These are phyloP conservation scores for Aspergillus awamori DNA, from an alignment of 2,329 filamentous ascomycete species.

Conservation along the genomic window DNA sequence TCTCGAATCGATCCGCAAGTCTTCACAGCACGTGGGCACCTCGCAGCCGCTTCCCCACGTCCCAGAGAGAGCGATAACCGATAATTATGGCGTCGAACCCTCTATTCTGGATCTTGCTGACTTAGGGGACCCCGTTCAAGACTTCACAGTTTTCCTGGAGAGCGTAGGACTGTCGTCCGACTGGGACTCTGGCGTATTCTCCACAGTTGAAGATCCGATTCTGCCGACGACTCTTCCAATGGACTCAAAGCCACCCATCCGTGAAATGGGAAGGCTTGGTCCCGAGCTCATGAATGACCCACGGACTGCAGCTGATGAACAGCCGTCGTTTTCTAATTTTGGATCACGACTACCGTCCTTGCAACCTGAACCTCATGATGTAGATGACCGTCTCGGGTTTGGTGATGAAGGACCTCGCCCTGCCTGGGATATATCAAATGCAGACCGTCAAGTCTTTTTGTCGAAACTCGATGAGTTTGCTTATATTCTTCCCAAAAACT, in stretches of 20 bases:
- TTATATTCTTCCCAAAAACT: conserved; percentile 50
- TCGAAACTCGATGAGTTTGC: conserved; percentile 51
- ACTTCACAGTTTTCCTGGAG: conserved; percentile 53
- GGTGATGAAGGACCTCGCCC: conserved; percentile 48
- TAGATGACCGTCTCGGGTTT: conserved; percentile 46
- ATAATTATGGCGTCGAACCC: conserved; percentile 48
- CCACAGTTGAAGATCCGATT: conserved; percentile 45
- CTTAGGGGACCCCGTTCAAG: conserved; percentile 52
- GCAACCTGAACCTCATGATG: conserved; percentile 50
- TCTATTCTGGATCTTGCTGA: conserved; percentile 51
- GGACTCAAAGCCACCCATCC: conserved; percentile 38
- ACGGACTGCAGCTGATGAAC: conserved; percentile 44
- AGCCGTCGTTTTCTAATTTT: conserved; percentile 52
- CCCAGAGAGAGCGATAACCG: conserved; percentile 44
- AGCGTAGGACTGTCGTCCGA: conserved; percentile 54
- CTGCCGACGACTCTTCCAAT: conserved; percentile 40
- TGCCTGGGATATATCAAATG: conserved; percentile 52
- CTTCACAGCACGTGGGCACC: conserved; percentile 35
- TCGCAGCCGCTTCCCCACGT: conserved; percentile 39
- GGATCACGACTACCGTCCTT: conserved; percentile 52
- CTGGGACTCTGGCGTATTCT: conserved; percentile 53
- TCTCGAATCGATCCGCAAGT: conserved; percentile 42
- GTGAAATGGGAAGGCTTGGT: conserved; percentile 41
- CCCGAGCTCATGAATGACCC: conserved; percentile 44
- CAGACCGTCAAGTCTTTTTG: conserved; percentile 49